These are phyloP conservation scores for Solanum appendiculatum DNA, from an alignment of 257 asterid species.

Conservation along the genomic window DNA sequence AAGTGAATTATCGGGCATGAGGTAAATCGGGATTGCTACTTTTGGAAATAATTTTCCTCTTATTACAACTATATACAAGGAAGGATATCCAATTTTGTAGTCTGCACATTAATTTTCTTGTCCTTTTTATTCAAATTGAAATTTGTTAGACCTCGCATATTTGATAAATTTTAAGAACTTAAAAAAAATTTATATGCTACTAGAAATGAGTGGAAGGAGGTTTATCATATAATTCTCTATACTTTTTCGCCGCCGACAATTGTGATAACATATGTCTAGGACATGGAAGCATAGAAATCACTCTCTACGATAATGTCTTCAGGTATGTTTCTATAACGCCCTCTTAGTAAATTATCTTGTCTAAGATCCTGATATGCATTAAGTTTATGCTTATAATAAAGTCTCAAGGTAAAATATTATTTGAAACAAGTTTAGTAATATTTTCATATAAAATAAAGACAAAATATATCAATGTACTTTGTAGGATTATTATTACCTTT, in stretches of 20 bases:
- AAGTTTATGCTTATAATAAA: not conserved
- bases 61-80: not conserved
- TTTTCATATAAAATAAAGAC: not conserved
- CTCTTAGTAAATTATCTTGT: not conserved
- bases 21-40: not conserved
- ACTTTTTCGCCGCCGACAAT: no score
- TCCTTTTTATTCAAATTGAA: not conserved
- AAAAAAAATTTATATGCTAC: not conserved
- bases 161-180: not conserved
- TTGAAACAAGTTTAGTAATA: not conserved
- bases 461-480: no score
- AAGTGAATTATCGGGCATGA: not conserved
- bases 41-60: not conserved
- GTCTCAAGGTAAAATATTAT: not conserved
- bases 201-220: no score
- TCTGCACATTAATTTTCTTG: not conserved
- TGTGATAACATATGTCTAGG: no score
- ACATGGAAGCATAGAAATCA: no score
- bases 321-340: not conserved
- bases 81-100: not conserved
- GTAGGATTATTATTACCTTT: not conserved
- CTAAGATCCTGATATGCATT: not conserved
- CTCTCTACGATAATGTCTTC: not conserved
- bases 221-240: no score
- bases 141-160: not conserved